Conservation (phyloP, 345 rosid genomes). For the Cochlearia excelsa region DNA sequence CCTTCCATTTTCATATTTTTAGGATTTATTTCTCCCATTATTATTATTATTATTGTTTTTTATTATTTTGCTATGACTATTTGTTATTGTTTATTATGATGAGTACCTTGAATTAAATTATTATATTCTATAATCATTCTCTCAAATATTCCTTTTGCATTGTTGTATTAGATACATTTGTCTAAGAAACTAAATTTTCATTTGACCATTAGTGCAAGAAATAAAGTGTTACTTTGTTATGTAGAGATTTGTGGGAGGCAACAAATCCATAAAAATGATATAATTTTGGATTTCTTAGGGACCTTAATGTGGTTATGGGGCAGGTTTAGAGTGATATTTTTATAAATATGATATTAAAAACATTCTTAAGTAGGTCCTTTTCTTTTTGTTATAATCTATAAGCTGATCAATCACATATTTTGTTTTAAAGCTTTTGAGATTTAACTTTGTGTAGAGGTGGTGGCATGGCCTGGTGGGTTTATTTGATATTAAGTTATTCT, state of each 20-base stretch:
- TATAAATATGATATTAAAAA: background rate
- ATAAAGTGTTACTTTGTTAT: background rate
- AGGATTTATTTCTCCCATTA: slow-evolving; percentile 35
- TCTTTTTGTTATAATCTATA: slow-evolving; percentile 13
- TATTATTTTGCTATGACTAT: slow-evolving; percentile 17
- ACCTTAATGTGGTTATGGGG: slow-evolving; percentile 22
- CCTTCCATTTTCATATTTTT: slow-evolving; percentile 29
- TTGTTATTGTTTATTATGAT: slow-evolving; percentile 25
- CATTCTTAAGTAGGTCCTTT: slow-evolving; percentile 14
- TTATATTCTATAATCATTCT: slow-evolving; percentile 11
- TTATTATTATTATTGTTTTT: slow-evolving; percentile 18
- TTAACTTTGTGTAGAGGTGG: slow-evolving; percentile 20
- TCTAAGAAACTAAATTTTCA: background rate
- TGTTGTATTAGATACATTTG: background rate
- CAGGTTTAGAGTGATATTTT: slow-evolving; percentile 25
- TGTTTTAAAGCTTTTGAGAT: slow-evolving; percentile 16
- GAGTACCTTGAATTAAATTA: slow-evolving; percentile 22
- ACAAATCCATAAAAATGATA: slow-evolving; percentile 19
- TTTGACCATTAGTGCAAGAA: slow-evolving; percentile 20
- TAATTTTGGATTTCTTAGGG: slow-evolving; percentile 15
- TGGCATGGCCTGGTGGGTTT: slow-evolving; percentile 34
- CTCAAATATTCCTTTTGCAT: background rate
- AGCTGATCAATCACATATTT: slow-evolving; percentile 20
- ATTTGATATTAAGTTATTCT: slow-evolving; percentile 9
- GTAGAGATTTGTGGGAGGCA: slow-evolving; percentile 16